Conservation (phyloP, 2,329 filamentous ascomycete species). For the Spiromastix sp. region DNA sequence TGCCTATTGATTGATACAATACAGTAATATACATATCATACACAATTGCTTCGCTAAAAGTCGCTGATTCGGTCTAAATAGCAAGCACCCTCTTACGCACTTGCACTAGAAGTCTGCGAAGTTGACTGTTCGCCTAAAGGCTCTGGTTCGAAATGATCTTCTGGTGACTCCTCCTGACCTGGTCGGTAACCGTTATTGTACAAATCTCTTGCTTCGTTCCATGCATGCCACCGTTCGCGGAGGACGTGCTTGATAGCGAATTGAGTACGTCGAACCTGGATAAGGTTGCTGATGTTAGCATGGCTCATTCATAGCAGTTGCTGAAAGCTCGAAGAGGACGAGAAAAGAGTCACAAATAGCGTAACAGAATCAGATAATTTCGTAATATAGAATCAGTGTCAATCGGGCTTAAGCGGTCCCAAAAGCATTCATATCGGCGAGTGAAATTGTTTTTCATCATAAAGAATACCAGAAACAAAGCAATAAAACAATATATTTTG, state of each 20-base stretch:
- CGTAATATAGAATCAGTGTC: conserved; percentile 15
- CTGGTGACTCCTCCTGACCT: conserved; percentile 20
- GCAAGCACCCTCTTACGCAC: no score
- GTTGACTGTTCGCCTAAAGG: no score
- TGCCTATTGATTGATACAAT: no score
- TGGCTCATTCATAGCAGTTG: neutral
- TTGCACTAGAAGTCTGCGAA: no score
- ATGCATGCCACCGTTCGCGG: conserved; percentile 81
- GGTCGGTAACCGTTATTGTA: conserved; percentile 28
- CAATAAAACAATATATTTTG: neutral
- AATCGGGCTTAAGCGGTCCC: conserved; percentile 18
- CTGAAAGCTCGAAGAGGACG: no score
- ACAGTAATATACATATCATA: no score
- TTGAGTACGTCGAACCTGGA: conserved; percentile 68
- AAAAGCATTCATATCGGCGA: conserved; percentile 22
- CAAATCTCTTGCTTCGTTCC: conserved; percentile 40
- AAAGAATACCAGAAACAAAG: neutral
- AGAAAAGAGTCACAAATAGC: neutral
- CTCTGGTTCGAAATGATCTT: no score
- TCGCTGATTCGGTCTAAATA: no score
- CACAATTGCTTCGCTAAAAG: no score
- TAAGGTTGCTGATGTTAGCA: conserved; percentile 4
- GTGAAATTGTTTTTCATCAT: conserved; percentile 20
- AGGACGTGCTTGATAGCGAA: conserved; percentile 72
- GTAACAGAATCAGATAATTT: conserved; percentile 11